Evolutionary conservation across 805 yeast genomes (phyloP).

Genomic region (Yarrowia yakushimensis): DNA sequence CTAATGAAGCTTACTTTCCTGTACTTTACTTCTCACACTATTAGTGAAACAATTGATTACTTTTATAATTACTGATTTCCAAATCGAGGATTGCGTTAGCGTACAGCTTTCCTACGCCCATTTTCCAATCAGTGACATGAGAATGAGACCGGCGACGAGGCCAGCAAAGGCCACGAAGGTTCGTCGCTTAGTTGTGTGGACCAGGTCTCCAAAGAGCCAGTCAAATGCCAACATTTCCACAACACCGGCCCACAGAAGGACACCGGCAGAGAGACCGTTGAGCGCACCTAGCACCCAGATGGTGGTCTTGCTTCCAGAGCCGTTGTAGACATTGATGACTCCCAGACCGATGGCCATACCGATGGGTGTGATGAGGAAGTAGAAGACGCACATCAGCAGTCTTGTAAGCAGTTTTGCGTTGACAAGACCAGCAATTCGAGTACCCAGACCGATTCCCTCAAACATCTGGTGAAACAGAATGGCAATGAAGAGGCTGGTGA

Average conservation of each 20-base stretch:
- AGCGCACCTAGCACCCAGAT: conserved; percentile 63
- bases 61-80: not conserved
- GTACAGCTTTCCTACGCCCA: conserved; percentile 52
- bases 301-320: conserved; percentile 52
- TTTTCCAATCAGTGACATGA: conserved; percentile 73
- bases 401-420: conserved; percentile 44
- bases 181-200: conserved; percentile 53
- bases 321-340: conserved; percentile 58
- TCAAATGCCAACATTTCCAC: conserved; percentile 77
- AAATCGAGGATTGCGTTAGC: not conserved
- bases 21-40: too few species aligned
- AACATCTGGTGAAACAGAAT: conserved; percentile 68
- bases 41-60: too few species aligned
- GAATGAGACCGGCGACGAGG: conserved; percentile 55
- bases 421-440: conserved; percentile 58
- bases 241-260: conserved; percentile 65
- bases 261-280: conserved; percentile 70
- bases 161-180: conserved; percentile 52
- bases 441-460: conserved; percentile 76
- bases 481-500: conserved; percentile 54
- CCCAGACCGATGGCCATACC: conserved; percentile 74
- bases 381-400: conserved; percentile 42
- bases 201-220: conserved; percentile 59
- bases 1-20: too few species aligned
- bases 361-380: conserved; percentile 58